Evolutionary conservation across 345 rosid genomes (phyloP), one percentile per base, ranked within the genome.

Genomic region (Camelina neglecta): DNA sequence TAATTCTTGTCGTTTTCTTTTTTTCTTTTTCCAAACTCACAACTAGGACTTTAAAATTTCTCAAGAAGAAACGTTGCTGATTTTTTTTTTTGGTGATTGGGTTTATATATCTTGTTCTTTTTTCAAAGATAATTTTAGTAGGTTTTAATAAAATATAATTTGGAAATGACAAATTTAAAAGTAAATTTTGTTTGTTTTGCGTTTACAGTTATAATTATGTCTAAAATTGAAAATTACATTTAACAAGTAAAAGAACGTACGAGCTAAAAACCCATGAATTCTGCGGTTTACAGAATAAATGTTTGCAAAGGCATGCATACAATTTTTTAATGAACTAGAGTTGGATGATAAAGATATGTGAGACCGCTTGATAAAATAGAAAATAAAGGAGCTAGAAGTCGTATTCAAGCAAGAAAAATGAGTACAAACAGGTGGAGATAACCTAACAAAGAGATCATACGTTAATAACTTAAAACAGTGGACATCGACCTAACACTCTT

Each of bases 401-500:
- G 45, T 36, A 55, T 55, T 76, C 71, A 76, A 63, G 48, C 35
- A 55, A 70, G 75, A 63, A 48, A 63, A 55, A 64, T 53, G 60
- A 76, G 47, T 24, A 70, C 5, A 3, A 31, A 36, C 13, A 63
- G 60, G 75, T 76, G 75, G 80, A 64, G 18, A 70, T 35, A 20
- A 56, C 75, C 71, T 76, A 60, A 76, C 12, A 76, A 70, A 41
- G 35, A 63, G 71, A 76, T 26, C 74, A 41, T 61, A 54, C 70
- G 64, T 61, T 31, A 29, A 29, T 0, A 29, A 29, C 31, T 29
- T 29, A 61, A 23, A 76, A 76, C 54, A 76, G 38, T 70, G 80
- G 75, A 63, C 45, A 51, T 64, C 71, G 57, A 70, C 80, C 80
- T 76, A 76, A 69, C 79, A 10, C 48, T 76, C 44, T 45, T 23